Base-by-base conservation (phyloP, 495 filamentous ascomycete species). In the Thozetella sp. region DNA sequence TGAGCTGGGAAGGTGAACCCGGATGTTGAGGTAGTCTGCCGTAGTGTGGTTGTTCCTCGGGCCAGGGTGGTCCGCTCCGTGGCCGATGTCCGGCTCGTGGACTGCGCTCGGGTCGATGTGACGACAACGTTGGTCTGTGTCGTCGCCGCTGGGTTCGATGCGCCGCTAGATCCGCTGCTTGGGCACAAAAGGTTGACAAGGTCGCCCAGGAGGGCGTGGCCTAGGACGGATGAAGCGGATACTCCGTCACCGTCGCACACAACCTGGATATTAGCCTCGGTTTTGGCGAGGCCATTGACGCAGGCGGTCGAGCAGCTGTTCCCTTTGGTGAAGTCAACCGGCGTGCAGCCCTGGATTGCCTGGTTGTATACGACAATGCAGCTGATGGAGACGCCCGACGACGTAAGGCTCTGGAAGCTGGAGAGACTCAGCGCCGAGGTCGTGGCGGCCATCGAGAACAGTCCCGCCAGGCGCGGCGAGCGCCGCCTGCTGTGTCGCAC, bases 321-420 rank as follows among this genome's bases (percentile, higher is more conserved):
- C 26, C 67, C 72, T 12, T 52, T 20, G 2, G 40, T 56, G 57
- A 80, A 80, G 58, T 80, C 77, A 22, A 23, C 58, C 19, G 54
- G 62, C 4, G 59, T 55, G 63, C 77, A 80, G 50, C 68, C 66
- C 4, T 56, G 20, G 27, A 80, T 72, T 0, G 58, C 61, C 22
- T 54, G 43, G 55, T 73, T 72, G 60, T 80, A 80, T 45, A 74
- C 72, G 15, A 72, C 54, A 20, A 76, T 72, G 53, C 77, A 80
- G 17, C 54, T 52, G 34, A 73, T 66, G 0, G 75, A 69, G 51
- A 77, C 65, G 10, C 64, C 58, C 9, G 67, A 53, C 19, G 74
- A 74, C 13, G 68, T 71, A 58, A 80, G 73, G 56, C 65, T 34
- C 30, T 77, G 71, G 53, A 78, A 75, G 43, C 70, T 62, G 59